Base-by-base conservation (phyloP, 768 basidiomycete genomes). In the Arthromyces matolae region DNA sequence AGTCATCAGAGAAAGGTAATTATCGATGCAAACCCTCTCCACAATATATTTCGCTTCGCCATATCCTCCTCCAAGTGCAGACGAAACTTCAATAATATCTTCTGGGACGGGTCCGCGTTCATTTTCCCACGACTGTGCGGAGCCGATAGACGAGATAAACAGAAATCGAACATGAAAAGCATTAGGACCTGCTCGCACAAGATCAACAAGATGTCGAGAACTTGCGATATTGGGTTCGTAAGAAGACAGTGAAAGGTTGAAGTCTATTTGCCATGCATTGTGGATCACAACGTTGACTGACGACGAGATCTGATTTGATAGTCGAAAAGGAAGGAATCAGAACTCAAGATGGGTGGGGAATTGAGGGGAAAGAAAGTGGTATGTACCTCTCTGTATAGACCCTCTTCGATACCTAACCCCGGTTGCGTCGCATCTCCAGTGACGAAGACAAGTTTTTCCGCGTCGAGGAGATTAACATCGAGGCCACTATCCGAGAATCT, bases 1-100 rank as follows among this genome's bases (percentile, higher is more conserved):
- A 14, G 4, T 13, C 6, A 29, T 20, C 7, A 28, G 14, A 4
- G n/a, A 2, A 20, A 37, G 25, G 8, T 33, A n/a, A n/a, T 18
- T n/a, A 24, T 10, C 12, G 18, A 13, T 18, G 14, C 40, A 28
- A 28, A 45, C 44, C 18, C 35, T 37, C 29, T 45, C 44, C 19
- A 45, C 34, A 9, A 45, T 6, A 18, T 37, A 45, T 22, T 45
- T 45, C 19, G 44, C 44, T 45, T 45, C 44, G 3, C 44, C 44
- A n/a, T 45, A 45, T 5, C 44, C 44, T 5, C 27, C 35, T 25
- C 44, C 44, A 23, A 45, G 35, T n/a, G 44, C 44, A 45, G 23
- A 45, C 19, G 35, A 27, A 28, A 14, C 16, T 1, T 37, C 36
- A 2, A 46, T 20, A 20, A 46, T 4, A 39, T 39, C 36, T 29